Conservation (phyloP, 2,329 filamentous ascomycete species). For the Fulvia fulva region DNA sequence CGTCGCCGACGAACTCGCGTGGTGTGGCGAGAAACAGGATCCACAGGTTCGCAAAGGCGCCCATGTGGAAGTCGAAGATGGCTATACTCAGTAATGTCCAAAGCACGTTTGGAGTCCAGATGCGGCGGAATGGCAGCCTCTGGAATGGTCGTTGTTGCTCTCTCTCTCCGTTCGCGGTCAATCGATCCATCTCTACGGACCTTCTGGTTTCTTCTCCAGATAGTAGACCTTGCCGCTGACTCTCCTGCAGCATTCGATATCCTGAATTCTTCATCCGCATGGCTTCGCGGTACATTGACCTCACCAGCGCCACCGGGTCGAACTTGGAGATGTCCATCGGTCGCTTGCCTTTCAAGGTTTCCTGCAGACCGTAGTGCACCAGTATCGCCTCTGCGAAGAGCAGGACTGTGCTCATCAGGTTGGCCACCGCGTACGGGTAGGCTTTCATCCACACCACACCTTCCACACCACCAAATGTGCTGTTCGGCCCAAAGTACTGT, state of each 20-base stretch:
- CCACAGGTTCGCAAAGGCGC: conserved; percentile 72
- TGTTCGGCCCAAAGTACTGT: conserved; percentile 53
- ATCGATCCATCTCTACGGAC: conserved; percentile 34
- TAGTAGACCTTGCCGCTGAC: conserved; percentile 32
- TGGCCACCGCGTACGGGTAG: conserved; percentile 63
- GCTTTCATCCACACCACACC: conserved; percentile 58
- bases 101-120: conserved; percentile 54
- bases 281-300: conserved; percentile 17
- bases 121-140: conserved; percentile 45
- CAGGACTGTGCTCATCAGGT: conserved; percentile 56
- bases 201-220: conserved; percentile 24
- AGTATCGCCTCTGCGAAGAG: conserved; percentile 51
- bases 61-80: conserved; percentile 69
- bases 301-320: conserved; percentile 24
- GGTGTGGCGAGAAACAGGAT: conserved; percentile 74
- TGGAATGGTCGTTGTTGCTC: conserved; percentile 38
- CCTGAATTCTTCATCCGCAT: conserved; percentile 26
- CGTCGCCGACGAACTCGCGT: conserved; percentile 44
- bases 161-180: conserved; percentile 33
- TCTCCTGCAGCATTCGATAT: conserved; percentile 26
- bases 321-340: conserved; percentile 24
- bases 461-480: conserved; percentile 49
- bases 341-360: conserved; percentile 40
- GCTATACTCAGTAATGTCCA: conserved; percentile 60
- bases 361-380: conserved; percentile 58